Evolutionary conservation across 257 asterid genomes (phyloP), one percentile per base, ranked within the genome.

Genomic region (Penstemon newberryi): DNA sequence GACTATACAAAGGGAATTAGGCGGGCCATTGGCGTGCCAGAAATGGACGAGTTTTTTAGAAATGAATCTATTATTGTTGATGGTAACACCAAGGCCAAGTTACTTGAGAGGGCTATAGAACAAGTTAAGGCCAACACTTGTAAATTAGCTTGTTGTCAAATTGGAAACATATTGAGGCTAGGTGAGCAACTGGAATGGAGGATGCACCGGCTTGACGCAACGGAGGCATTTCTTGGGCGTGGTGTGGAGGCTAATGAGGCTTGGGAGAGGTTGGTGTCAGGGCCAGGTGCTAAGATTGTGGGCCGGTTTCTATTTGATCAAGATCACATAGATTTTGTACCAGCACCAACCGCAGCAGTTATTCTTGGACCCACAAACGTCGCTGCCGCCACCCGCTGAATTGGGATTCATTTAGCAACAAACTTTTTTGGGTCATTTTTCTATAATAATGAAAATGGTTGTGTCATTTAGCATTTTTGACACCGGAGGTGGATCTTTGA

Each of bases 1-100:
- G 87, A 87, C 36, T 89, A 89, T 54, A 56, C 75, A 4, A 75
- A 69, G 4, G 98, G 98, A 1, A 81, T 89, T 19, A 62, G 84
- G n/a, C 84, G 88, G 0, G 95, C 96, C 0, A 91, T 91, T 0
- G 98, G 96, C 1, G 85, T 85, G 0, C 96, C 95, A 0, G 98
- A 91, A 77, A 38, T 91, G 81, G 84, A 89, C 25, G 75, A 69
- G 45, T 87, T 56, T 63, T 85, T 87, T 45, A 65, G 84, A 25
- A 39, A 51, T 25, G 83, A 53, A 10, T 4, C 60, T 0, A 46
- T 36, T 3, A 19, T 37, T 5, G 81, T 43, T 6, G 91, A 77
- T 12, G 59, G 45, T 2, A 73, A 7, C 4, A 53, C 62, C 0
- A 64, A 57, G 65, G 69, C 38, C 6, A 61, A n/a, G 54, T 59